These are phyloP conservation scores for Tremella fuciformis DNA, from an alignment of 768 basidiomycete genomes.

Conservation along the genomic window DNA sequence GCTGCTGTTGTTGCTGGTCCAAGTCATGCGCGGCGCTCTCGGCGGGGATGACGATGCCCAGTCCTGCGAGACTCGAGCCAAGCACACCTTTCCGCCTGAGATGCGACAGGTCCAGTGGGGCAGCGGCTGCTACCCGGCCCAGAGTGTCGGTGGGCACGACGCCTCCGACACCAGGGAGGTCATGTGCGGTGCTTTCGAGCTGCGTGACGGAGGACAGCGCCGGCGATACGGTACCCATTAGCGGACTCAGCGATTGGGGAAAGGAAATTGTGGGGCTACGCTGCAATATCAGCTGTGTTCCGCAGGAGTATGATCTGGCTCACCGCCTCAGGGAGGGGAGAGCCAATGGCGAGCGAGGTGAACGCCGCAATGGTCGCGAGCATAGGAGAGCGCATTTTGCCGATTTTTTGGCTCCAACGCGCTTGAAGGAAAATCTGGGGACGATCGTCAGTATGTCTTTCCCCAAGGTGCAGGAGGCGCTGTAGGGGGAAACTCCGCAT, in stretches of 20 bases:
- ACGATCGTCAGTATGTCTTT: too few relatives aligned
- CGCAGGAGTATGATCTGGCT: background rate
- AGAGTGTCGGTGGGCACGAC: background rate
- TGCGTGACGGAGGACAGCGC: background rate
- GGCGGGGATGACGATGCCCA: slow-evolving; percentile 2
- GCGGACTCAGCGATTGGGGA: background rate
- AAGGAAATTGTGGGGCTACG: background rate
- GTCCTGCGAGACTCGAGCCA: background rate
- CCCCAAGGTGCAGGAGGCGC: too few relatives aligned
- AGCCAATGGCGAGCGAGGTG: slow-evolving; percentile 3
- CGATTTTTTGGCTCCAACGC: background rate
- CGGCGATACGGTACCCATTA: background rate
- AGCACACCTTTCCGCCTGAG: background rate
- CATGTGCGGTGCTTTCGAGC: background rate
- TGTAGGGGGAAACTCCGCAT: too few relatives aligned
- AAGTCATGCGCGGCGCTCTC: background rate
- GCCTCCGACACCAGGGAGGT: background rate
- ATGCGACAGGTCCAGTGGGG: background rate
- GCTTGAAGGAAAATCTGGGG: too few relatives aligned
- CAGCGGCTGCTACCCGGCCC: background rate
- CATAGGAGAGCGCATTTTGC: slow-evolving; percentile 1
- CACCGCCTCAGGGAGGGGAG: slow-evolving; percentile 1
- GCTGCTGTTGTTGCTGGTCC: too few relatives aligned
- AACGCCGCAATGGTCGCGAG: background rate
- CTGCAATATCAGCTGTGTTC: background rate